Percentiles rank a stretch among this genome's conserved stretches.
phyloP scores from a whole-genome alignment of 371 early-diverging fungal genomes.

The Apophysomyces sp. region DNA sequence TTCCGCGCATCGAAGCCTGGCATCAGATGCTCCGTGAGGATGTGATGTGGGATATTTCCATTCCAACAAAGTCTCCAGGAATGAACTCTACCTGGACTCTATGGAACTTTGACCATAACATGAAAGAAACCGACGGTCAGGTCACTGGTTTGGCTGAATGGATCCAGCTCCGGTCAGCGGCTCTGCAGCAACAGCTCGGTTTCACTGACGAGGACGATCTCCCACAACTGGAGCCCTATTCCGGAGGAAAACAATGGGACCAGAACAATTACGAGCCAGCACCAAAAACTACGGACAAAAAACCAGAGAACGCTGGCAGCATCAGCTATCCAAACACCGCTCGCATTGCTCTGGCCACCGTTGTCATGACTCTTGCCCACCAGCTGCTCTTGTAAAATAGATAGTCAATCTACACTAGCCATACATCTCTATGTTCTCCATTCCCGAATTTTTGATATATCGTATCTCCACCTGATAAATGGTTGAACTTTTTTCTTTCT shows the following conservation, averaged over 20 bases:
- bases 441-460: no score
- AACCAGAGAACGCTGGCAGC: neutral
- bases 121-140: conserved; percentile 28
- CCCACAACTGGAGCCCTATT: conserved; percentile 25
- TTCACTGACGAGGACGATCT: conserved; percentile 35
- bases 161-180: conserved; percentile 22
- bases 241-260: conserved; percentile 1
- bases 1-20: conserved; percentile 48
- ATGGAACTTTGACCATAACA: conserved; percentile 44
- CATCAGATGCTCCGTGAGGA: conserved; percentile 44
- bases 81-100: conserved; percentile 35
- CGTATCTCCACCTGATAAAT: no score
- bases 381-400: neutral
- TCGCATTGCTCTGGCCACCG: neutral
- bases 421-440: no score
- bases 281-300: neutral
- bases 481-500: no score
- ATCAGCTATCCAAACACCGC: neutral
- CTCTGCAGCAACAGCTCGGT: conserved; percentile 28
- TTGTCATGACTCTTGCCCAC: neutral
- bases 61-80: conserved; percentile 36
- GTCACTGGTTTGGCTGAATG: conserved; percentile 31
- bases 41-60: conserved; percentile 39
- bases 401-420: no score
- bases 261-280: neutral